Percentiles rank a stretch among this genome's conserved stretches.
phyloP scores from a whole-genome alignment of 2,329 filamentous ascomycete genomes.

The Paramyrothecium sp. region DNA sequence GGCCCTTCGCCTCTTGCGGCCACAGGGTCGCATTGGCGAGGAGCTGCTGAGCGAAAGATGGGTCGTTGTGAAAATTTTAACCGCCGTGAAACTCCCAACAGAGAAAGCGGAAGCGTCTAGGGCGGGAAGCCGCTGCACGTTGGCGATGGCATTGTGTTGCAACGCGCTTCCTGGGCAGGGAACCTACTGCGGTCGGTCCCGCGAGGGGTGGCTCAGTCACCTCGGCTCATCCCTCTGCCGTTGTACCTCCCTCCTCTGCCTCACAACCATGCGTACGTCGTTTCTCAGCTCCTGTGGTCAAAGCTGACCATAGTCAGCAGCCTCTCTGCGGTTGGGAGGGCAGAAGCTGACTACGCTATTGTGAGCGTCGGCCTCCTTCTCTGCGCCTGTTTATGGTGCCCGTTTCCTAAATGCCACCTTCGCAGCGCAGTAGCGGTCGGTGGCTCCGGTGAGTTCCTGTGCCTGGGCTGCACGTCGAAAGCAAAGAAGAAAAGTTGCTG shows the following conservation, averaged over 20 bases:
- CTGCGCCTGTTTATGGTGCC: background rate
- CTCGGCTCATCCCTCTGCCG: no score
- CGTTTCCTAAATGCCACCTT: background rate
- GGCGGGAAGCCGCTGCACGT: background rate
- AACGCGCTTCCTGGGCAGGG: background rate
- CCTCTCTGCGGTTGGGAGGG: background rate
- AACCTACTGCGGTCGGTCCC: background rate
- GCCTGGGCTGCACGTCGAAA: no score
- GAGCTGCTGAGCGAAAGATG: no score
- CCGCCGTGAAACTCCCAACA: background rate
- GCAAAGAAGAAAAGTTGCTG: background rate
- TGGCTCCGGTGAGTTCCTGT: background rate
- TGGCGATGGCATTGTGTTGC: background rate
- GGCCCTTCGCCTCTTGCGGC: no score
- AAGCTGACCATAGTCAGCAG: background rate
- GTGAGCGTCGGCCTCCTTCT: no score
- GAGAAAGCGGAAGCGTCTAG: background rate
- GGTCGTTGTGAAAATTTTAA: background rate
- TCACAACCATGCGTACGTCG: background rate
- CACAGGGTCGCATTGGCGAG: no score
- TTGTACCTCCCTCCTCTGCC: background rate
- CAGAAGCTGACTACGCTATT: no score
- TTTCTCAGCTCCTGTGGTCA: background rate
- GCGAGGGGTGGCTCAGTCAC: background rate
- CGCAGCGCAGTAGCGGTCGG: background rate